These are phyloP conservation scores for Ichthyophonus hoferi DNA, from an alignment of 208 protist species.

Conservation along the genomic window DNA sequence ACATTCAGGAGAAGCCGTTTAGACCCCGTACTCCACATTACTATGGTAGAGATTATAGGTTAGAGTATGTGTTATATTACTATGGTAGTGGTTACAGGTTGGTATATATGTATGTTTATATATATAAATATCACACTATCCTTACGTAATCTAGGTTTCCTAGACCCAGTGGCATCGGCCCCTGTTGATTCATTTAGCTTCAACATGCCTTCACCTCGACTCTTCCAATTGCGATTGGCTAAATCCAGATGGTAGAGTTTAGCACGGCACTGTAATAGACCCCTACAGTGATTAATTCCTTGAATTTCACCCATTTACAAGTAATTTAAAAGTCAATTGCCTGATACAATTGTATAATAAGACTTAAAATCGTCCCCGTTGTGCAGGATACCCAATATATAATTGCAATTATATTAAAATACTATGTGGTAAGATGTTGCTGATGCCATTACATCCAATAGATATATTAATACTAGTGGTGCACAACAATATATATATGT, in stretches of 20 bases:
- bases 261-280: slow-evolving; percentile 9
- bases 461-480: too few species aligned
- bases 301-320: too few species aligned
- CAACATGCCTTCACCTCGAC: neutral
- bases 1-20: slow-evolving; percentile 11
- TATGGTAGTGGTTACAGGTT: neutral
- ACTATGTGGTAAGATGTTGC: too few species aligned
- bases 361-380: too few species aligned
- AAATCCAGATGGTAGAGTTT: neutral
- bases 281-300: too few species aligned
- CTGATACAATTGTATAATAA: too few species aligned
- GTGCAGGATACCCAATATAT: too few species aligned
- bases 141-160: neutral
- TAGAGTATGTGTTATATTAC: neutral
- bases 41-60: neutral
- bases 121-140: neutral
- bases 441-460: too few species aligned
- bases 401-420: too few species aligned
- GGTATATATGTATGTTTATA: too few species aligned
- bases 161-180: neutral
- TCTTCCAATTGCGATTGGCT: slow-evolving; percentile 2
- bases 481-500: too few species aligned
- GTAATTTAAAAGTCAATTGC: too few species aligned
- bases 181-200: neutral
- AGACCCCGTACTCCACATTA: neutral